Conservation (phyloP, 108 stramenopile species). For the Craspedostauros australis region DNA sequence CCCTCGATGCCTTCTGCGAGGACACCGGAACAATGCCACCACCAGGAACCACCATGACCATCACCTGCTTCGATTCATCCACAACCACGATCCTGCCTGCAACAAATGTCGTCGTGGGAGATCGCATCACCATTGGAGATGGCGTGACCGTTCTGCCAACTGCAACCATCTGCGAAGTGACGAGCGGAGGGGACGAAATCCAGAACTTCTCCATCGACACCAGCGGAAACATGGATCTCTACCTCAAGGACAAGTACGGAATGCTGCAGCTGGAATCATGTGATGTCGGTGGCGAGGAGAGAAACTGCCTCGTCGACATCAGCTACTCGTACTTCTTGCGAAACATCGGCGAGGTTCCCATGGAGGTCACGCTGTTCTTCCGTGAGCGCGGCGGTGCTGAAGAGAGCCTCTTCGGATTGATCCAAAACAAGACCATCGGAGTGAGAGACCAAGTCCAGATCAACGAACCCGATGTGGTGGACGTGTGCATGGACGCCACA, state of each 20-base stretch:
- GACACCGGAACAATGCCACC: not conserved
- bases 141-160: not conserved
- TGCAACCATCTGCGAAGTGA: not conserved
- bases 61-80: not conserved
- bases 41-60: not conserved
- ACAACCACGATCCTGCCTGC: not conserved
- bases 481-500: slow-evolving; percentile 1
- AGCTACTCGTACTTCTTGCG: not conserved
- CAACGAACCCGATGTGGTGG: slow-evolving; percentile 1
- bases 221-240: slow-evolving; percentile 7
- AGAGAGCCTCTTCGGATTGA: not conserved
- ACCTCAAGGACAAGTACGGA: slow-evolving; percentile 2
- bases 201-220: slow-evolving; percentile 5
- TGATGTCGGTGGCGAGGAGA: too few species aligned
- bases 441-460: not conserved
- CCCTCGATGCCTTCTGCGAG: too few species aligned
- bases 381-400: not conserved
- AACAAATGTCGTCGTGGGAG: not conserved
- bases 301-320: not conserved
- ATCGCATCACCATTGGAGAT: not conserved
- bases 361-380: not conserved
- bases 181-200: not conserved
- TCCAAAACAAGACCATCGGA: too few species aligned
- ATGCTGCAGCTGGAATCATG: slow-evolving; percentile 6
- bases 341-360: not conserved